A percentile compares a stretch with the other conserved stretches of the same genome.
phyloP scores from a whole-genome alignment of 805 yeast species.

The Kluyveromyces nonfermentans region DNA sequence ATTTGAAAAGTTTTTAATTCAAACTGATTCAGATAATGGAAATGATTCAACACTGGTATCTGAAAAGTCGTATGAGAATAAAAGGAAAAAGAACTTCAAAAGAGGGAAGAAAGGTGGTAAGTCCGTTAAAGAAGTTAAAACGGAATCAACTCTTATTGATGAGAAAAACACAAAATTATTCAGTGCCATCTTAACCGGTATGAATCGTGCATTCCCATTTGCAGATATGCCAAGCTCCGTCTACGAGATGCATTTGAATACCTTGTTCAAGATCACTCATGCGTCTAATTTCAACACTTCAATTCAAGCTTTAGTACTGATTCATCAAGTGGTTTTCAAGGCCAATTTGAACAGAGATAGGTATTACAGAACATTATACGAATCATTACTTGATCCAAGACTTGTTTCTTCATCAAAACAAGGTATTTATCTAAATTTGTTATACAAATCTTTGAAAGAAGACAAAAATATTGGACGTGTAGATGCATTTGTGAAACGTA shows the following conservation, averaged over 20 bases:
- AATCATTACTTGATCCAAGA: constrained; percentile 77
- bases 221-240: constrained; percentile 62
- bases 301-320: constrained; percentile 80
- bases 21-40: constrained; percentile 44
- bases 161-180: constrained; percentile 80
- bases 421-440: constrained; percentile 78
- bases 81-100: constrained; percentile 67
- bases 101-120: constrained; percentile 85
- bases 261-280: constrained; percentile 84
- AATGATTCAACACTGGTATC: constrained; percentile 29
- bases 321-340: constrained; percentile 65
- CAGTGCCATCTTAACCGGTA: constrained; percentile 86
- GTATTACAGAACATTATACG: constrained; percentile 81
- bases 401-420: constrained; percentile 83
- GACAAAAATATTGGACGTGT: constrained; percentile 60
- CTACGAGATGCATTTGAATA: constrained; percentile 68
- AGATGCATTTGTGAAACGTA: constrained; percentile 83
- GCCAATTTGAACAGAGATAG: constrained; percentile 54
- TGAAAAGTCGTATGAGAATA: constrained; percentile 39
- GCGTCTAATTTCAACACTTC: constrained; percentile 90
- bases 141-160: constrained; percentile 54
- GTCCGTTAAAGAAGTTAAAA: constrained; percentile 57
- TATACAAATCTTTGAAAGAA: constrained; percentile 72
- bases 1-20: constrained; percentile 73
- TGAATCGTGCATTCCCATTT: constrained; percentile 93